These are phyloP conservation scores for Leishmania braziliensis DNA, from an alignment of 208 protist genomes.

Conservation along the genomic window DNA sequence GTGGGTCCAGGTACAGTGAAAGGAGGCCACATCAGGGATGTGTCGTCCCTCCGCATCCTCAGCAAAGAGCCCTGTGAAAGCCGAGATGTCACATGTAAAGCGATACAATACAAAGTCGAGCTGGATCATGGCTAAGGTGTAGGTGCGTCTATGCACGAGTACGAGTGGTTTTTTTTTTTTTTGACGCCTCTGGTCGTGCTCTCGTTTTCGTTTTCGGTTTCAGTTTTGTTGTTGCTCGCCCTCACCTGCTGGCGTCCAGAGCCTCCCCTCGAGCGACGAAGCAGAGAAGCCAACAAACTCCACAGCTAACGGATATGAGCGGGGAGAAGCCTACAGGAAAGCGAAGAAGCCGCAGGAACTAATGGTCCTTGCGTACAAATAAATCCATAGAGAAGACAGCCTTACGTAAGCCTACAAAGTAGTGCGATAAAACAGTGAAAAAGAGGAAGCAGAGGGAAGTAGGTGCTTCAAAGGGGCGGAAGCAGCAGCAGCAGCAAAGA, in stretches of 20 bases:
- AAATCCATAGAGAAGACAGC: background rate
- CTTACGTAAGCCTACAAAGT: background rate
- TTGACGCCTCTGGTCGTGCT: background rate
- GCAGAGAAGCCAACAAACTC: background rate
- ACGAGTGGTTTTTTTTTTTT: background rate
- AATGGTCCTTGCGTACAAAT: background rate
- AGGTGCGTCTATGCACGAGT: background rate
- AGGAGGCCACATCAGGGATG: conserved; percentile 69
- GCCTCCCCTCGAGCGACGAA: background rate
- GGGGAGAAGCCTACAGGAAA: background rate
- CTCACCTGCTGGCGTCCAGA: no score
- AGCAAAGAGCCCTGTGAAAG: conserved; percentile 68
- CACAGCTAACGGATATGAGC: background rate
- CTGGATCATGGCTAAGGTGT: conserved; percentile 41
- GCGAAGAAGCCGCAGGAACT: background rate
- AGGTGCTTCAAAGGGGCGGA: background rate
- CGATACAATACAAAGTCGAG: conserved; percentile 77
- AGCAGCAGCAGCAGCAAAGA: background rate
- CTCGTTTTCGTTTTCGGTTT: background rate
- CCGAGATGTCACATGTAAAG: conserved; percentile 73
- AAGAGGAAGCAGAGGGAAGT: background rate
- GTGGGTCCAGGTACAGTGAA: conserved; percentile 61
- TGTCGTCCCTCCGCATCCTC: conserved; percentile 48
- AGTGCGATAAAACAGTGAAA: background rate
- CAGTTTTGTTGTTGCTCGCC: background rate